A percentile compares a stretch with the other conserved stretches of the same genome.
Conservation (phyloP, 768 basidiomycete genomes). For the Russula sp. region DNA sequence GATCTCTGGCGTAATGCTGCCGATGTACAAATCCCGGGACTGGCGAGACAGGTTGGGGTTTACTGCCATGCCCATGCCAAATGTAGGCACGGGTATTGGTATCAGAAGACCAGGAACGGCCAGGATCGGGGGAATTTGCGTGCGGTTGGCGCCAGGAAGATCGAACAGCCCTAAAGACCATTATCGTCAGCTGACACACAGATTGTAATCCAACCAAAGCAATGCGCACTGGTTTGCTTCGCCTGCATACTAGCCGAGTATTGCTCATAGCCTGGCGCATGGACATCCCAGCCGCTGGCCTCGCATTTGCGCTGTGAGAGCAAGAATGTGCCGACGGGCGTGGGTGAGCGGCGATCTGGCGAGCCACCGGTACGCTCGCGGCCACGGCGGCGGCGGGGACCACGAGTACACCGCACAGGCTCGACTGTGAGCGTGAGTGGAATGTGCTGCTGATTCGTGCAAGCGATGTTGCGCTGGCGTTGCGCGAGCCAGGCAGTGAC, state of each 20-base stretch:
- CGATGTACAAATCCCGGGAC: too few relatives aligned
- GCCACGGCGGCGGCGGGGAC: conserved; percentile 42
- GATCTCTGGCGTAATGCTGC: too few relatives aligned
- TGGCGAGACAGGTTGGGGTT: conserved; percentile 90
- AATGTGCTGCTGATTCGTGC: too few relatives aligned
- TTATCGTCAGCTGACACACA: background rate
- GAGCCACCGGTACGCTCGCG: conserved; percentile 52
- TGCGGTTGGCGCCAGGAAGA: conserved; percentile 91
- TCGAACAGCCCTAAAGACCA: conserved; percentile 78
- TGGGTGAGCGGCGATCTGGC: conserved; percentile 79
- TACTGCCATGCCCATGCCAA: conserved; percentile 79
- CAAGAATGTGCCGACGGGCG: conserved; percentile 75
- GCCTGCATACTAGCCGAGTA: conserved; percentile 94
- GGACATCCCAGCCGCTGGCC: conserved; percentile 94
- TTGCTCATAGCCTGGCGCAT: conserved; percentile 92
- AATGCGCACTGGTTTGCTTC: conserved; percentile 81
- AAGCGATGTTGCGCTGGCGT: too few relatives aligned
- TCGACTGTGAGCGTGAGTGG: too few relatives aligned
- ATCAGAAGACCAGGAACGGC: conserved; percentile 77
- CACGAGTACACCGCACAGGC: too few relatives aligned
- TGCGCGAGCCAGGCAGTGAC: too few relatives aligned
- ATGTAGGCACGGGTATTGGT: conserved; percentile 75
- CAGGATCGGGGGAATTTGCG: too few relatives aligned
- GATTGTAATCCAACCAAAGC: background rate
- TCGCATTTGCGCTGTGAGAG: conserved; percentile 82